Evolutionary conservation across 2,329 filamentous ascomycete species (phyloP), one percentile per base, ranked within the genome.

Genomic region (Trichoderma cornu-damae): DNA sequence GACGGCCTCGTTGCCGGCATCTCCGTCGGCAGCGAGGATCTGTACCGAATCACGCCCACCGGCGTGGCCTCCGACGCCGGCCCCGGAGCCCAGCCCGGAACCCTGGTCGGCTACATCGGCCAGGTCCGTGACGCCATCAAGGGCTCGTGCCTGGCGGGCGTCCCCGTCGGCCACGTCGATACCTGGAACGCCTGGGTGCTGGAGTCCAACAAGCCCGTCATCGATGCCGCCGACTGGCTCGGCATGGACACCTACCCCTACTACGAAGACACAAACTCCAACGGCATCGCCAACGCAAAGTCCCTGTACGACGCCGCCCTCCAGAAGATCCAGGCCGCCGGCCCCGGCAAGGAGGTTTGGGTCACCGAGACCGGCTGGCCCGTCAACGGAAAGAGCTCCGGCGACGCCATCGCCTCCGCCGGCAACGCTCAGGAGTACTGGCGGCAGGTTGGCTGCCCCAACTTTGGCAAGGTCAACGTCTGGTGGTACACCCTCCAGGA

Each of bases 311-410:
- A 85, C 67, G 77, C 80, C 12, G 85, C 89, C 14, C 77, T 88
- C 37, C 73, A 78, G 49, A 77, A 79, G 59, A 89, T 87, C 32
- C 71, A 80, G 61, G 72, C 69, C 14, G 85, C 77, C 43, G 79
- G 82, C 34, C 75, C 79, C 34, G 82, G 81, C 68, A 93, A 91
- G 79, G 77, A 82, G 16, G 81, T 95, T 64, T 94, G 89, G 89
- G 81, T 95, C 61, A 94, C 90, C 26, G 90, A 96, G 79, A 94
- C 90, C 14, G 91, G 91, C 62, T 94, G 89, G 84, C 90, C 91
- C 48, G 84, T 91, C 53, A 84, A 79, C 65, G 91, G 90, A 57
- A 74, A 81, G 62, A 79, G 75, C 1, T 73, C 80, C 61, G 85
- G 84, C 64, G 69, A 81, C 48, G 89, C 83, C 38, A 79, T 87